Base-by-base conservation (phyloP, 192 early-diverging fungal species). In the Linnemannia elongata region DNA sequence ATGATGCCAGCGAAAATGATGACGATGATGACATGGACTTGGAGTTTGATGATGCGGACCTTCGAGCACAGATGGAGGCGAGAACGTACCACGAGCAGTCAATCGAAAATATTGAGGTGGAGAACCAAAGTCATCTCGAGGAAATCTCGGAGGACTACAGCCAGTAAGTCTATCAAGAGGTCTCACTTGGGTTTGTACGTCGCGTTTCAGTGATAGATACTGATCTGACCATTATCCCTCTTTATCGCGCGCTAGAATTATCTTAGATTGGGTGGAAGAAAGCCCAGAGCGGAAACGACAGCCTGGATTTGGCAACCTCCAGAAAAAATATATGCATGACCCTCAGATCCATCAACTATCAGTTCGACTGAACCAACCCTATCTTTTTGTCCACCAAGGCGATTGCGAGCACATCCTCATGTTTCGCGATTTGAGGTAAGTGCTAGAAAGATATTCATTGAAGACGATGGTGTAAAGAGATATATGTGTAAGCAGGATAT, bases 311-410 rank as follows among this genome's bases (percentile, higher is more conserved):
- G 73, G 77, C 6, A 88, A 88, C 5, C 87, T 94, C 30, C 77
- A 90, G 78, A 90, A 83, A 17, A 87, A 89, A 41, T 79, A 89
- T 42, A 94, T 96, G 95, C 89, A 92, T 47, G 91, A 93, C 24
- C 88, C 90, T 4, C 85, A 79, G 72, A 94, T 97, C 69, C 79
- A 88, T 42, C 94, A 95, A 55, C 83, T 97, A 27, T 89, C 91
- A 8, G 88, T 97, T 69, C 90, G 91, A 10, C 78, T 94, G 57
- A 91, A 93, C 68, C 85, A 91, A 63, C 94, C 94, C 6, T 97
- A 97, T 83, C 80, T 92, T 38, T 94, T 95, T 72, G 90, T 93
- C 15, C 96, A 97, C 78, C 95, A 96, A 88, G 96, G 94, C 44
- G 89, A 93, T 72, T 97, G 96, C 82, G 93, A 96, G 80, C 96